phyloP scores from a whole-genome alignment of 192 early-diverging fungal species.

The Backusella westeae region DNA sequence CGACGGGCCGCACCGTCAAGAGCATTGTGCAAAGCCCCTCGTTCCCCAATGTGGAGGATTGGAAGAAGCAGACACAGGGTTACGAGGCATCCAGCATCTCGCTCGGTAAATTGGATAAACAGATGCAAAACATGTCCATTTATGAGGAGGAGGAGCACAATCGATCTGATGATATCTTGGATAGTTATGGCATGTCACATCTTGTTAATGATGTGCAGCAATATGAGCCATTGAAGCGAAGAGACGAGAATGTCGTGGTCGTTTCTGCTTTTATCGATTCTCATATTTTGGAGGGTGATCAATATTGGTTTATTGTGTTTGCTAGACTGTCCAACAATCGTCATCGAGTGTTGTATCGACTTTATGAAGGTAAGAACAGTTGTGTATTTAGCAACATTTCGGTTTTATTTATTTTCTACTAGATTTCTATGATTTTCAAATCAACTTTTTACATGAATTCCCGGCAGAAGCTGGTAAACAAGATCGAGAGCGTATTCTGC shows the following conservation, averaged over 20 bases:
- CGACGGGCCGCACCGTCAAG: constrained; percentile 59
- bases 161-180: constrained; percentile 9
- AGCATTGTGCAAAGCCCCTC: constrained; percentile 63
- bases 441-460: constrained; percentile 62
- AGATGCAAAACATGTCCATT: background rate
- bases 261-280: constrained; percentile 58
- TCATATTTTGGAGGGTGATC: constrained; percentile 65
- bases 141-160: background rate
- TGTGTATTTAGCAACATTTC: background rate
- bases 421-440: constrained; percentile 79
- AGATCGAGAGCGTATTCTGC: constrained; percentile 52
- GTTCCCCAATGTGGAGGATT: constrained; percentile 63
- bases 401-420: background rate
- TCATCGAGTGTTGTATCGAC: constrained; percentile 62
- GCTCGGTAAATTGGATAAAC: constrained; percentile 16
- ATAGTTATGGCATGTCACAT: constrained; percentile 12
- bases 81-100: constrained; percentile 50
- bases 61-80: constrained; percentile 62
- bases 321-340: constrained; percentile 50
- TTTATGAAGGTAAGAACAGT: constrained; percentile 54
- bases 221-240: background rate
- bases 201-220: constrained; percentile 5
- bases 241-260: constrained; percentile 32
- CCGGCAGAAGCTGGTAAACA: constrained; percentile 61
- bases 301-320: constrained; percentile 69